Percentiles rank a stretch among this genome's conserved stretches.
Conservation (phyloP, 257 asterid genomes). For the Solanum appendiculatum region DNA sequence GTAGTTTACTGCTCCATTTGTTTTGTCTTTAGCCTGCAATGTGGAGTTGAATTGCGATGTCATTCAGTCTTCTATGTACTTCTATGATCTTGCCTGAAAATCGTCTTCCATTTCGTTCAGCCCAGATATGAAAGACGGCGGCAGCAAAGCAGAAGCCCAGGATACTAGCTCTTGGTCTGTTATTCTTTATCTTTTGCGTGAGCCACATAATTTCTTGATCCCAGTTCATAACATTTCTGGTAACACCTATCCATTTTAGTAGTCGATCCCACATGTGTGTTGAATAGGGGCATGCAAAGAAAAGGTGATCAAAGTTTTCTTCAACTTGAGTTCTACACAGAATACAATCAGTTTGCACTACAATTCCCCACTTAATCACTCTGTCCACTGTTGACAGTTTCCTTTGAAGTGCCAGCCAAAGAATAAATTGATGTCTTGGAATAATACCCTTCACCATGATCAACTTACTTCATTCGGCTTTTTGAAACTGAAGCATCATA, state of each 20-base stretch:
- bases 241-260: background rate
- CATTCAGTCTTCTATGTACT: no score
- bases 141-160: background rate
- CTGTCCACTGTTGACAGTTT: background rate
- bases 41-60: no score
- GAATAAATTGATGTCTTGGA: background rate
- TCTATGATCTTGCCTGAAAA: no score
- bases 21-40: no score
- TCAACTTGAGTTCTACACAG: background rate
- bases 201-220: background rate
- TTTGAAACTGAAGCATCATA: background rate
- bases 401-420: background rate
- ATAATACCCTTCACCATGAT: background rate
- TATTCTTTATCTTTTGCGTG: background rate
- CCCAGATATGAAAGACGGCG: no score
- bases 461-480: background rate
- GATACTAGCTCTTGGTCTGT: background rate
- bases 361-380: background rate
- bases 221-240: background rate
- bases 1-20: no score
- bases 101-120: no score
- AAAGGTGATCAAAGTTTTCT: background rate
- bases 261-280: background rate
- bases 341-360: background rate
- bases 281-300: background rate